Percentiles rank a stretch among this genome's conserved stretches.
Evolutionary conservation across 192 early-diverging fungal genomes (phyloP).

Genomic region (Radiomyces spectabilis): DNA sequence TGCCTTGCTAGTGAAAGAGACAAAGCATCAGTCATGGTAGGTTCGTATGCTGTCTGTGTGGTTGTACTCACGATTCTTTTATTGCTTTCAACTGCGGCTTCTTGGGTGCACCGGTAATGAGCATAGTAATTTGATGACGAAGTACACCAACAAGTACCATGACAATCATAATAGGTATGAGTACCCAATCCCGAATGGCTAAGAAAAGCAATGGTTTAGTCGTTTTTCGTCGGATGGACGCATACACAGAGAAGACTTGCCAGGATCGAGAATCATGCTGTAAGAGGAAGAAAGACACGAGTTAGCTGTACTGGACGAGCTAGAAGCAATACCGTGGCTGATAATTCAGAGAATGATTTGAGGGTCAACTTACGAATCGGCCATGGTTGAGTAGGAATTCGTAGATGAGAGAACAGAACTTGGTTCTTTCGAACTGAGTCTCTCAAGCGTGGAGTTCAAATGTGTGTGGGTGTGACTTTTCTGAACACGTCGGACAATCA

Average conservation of each 20-base stretch:
- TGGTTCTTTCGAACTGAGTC: no score
- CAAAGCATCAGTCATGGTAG: background rate
- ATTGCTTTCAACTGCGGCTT: slow-evolving; percentile 71
- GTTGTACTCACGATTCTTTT: slow-evolving; percentile 58
- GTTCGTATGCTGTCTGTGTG: background rate
- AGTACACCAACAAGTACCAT: slow-evolving; percentile 97
- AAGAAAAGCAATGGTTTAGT: background rate
- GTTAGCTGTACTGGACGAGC: background rate
- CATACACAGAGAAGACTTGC: background rate
- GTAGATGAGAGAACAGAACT: no score
- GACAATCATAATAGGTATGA: slow-evolving; percentile 94
- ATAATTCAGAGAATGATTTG: background rate
- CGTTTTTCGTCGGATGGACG: background rate
- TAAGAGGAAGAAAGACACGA: background rate
- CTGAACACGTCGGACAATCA: no score
- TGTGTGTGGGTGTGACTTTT: no score
- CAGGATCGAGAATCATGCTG: slow-evolving; percentile 21
- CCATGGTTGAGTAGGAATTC: background rate
- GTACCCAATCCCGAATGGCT: slow-evolving; percentile 88
- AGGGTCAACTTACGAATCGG: background rate
- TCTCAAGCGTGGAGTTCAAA: no score
- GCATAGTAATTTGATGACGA: slow-evolving; percentile 83
- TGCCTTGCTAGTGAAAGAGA: slow-evolving; percentile 44
- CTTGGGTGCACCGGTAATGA: slow-evolving; percentile 81
- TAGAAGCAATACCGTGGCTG: background rate